Evolutionary conservation across 2,329 filamentous ascomycete genomes (phyloP).

Genomic region (Kalaharituber pfeilii): DNA sequence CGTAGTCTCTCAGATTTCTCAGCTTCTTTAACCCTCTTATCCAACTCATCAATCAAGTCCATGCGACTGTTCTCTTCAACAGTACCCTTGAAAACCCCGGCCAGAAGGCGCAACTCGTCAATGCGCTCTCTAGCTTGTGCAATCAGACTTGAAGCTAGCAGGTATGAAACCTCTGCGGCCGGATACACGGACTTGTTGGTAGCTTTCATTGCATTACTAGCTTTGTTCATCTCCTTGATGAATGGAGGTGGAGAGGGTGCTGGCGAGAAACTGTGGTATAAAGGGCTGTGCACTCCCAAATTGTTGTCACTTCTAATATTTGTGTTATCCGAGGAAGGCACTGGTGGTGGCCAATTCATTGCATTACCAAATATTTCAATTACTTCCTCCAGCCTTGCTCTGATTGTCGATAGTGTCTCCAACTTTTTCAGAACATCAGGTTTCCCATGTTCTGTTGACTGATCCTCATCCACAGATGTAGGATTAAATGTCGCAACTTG

Average conservation of each 20-base stretch:
- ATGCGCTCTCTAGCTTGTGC: slow-evolving; percentile 58
- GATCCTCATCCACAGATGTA: background rate
- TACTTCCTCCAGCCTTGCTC: slow-evolving; percentile 68
- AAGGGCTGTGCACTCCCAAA: slow-evolving; percentile 6
- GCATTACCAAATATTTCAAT: slow-evolving; percentile 86
- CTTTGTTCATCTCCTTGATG: slow-evolving; percentile 17
- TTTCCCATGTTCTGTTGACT: slow-evolving; percentile 5
- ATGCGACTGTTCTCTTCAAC: slow-evolving; percentile 74
- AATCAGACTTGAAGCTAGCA: slow-evolving; percentile 39
- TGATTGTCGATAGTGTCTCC: slow-evolving; percentile 65
- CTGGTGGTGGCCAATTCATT: slow-evolving; percentile 60
- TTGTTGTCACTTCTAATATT: background rate
- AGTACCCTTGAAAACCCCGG: slow-evolving; percentile 83
- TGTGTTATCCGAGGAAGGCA: slow-evolving; percentile 8
- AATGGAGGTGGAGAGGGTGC: slow-evolving; percentile 14
- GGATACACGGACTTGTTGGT: slow-evolving; percentile 8
- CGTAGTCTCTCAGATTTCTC: slow-evolving; percentile 24
- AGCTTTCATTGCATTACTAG: slow-evolving; percentile 6
- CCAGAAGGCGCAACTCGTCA: slow-evolving; percentile 57
- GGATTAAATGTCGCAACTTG: background rate
- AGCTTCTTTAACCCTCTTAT: slow-evolving; percentile 62
- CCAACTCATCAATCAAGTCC: slow-evolving; percentile 66
- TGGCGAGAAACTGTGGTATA: slow-evolving; percentile 12
- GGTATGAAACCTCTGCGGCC: slow-evolving; percentile 21
- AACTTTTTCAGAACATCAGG: slow-evolving; percentile 39